Conservation (phyloP, 192 early-diverging fungal genomes). For the Coemansia sp. region DNA sequence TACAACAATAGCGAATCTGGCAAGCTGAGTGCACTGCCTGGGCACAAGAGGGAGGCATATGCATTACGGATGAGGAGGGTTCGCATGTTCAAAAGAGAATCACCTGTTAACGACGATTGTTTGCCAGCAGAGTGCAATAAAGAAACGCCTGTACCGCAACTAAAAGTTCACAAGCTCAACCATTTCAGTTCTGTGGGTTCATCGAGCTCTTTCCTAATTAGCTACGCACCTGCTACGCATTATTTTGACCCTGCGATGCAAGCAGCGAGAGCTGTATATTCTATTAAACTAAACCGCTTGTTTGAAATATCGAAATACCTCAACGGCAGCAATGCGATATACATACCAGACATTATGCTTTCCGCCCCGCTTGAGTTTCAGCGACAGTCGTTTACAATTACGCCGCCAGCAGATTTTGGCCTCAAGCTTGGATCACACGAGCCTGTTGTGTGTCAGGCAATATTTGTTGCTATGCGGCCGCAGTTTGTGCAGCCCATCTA, state of each 20-base stretch:
- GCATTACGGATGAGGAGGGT: too few species aligned
- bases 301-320: background rate
- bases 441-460: background rate
- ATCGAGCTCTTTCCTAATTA: too few species aligned
- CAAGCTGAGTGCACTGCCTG: too few species aligned
- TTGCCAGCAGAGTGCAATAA: too few species aligned
- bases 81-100: too few species aligned
- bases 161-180: background rate
- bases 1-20: too few species aligned
- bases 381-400: background rate
- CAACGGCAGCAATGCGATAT: background rate
- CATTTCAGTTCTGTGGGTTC: too few species aligned
- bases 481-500: slow-evolving; percentile 13
- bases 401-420: background rate
- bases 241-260: slow-evolving; percentile 3
- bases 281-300: background rate
- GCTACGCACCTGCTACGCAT: background rate
- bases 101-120: too few species aligned
- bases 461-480: slow-evolving; percentile 7
- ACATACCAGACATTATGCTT: slow-evolving; percentile 1
- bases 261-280: background rate
- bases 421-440: background rate
- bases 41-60: too few species aligned
- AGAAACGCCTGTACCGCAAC: background rate
- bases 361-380: background rate